Base-by-base conservation (phyloP, 2,329 filamentous ascomycete species). In the Fusarium veterinarium region DNA sequence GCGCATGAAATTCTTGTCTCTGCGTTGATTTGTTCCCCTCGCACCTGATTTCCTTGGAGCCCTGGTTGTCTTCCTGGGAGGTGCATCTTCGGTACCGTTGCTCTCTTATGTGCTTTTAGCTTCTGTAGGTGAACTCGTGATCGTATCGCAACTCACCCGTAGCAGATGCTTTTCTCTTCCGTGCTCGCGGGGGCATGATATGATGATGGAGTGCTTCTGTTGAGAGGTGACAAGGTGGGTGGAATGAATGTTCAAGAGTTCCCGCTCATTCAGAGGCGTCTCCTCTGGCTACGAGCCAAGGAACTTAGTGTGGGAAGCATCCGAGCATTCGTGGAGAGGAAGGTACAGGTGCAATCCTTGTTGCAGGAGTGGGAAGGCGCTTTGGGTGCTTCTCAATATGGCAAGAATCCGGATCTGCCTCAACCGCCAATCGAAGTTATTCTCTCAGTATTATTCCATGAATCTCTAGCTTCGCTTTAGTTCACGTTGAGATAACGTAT, bases 151-250 rank as follows among this genome's bases (percentile, higher is more conserved):
- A 37, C 71, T 49, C 52, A 77, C 80, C 77, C 10, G 64, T 72
- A 20, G 53, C 60, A 11, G 74, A 72, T 11, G 42, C 46, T 33
- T 74, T 80, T 62, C 77, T 76, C 45, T 79, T 80, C n/a, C 76
- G 66, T 16, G 74, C 74, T 52, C 52, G 65, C 19, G 76, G 74
- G 9, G 79, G 72, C 80, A 81, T 81, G 31, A 8, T 51, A 6
- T 55, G 12, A 19, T 17, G 8, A 23, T 38, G 35, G 12, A 25
- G 14, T 12, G 8, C 19, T 42, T 52, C 17, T 19, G 1, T 17
- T 4, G 14, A 44, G 17, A 49, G 25, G 14, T 28, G 23, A 20
- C 16, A 7, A 30, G 33, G 38, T 33, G 11, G 25, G 30, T 28
- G 16, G 33, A 20, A 56, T 23, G n/a, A 28, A 20, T 30, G 20